A percentile compares a stretch with the other conserved stretches of the same genome.
Evolutionary conservation across 176 grass and related monocot genomes (phyloP).

Genomic region (Neostapfia colusana): DNA sequence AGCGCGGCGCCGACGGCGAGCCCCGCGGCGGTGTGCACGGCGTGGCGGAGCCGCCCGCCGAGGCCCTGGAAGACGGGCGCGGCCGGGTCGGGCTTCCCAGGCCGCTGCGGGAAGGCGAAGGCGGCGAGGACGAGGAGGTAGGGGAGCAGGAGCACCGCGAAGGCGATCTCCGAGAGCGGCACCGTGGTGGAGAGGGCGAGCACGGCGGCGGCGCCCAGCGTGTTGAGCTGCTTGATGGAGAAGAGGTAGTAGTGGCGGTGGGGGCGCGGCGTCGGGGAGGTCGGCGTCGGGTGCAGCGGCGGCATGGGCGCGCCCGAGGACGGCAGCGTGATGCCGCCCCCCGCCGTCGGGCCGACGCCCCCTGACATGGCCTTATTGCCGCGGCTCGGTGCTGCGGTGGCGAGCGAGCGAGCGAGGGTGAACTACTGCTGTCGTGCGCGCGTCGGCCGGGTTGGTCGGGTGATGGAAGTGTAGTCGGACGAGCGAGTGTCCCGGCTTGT

Average conservation of each 20-base stretch:
- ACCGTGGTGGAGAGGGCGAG: slow-evolving; percentile 56
- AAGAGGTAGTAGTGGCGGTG: slow-evolving; percentile 57
- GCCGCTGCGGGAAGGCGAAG: slow-evolving; percentile 52
- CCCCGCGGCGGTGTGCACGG: slow-evolving; percentile 37
- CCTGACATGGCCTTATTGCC: slow-evolving; percentile 39
- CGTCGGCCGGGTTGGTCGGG: background rate
- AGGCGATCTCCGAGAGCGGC: slow-evolving; percentile 47
- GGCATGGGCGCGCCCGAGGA: slow-evolving; percentile 33
- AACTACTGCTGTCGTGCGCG: background rate
- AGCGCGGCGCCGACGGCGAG: slow-evolving; percentile 65
- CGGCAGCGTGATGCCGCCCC: slow-evolving; percentile 51
- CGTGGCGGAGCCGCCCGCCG: slow-evolving; percentile 33
- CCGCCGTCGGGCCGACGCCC: slow-evolving; percentile 48
- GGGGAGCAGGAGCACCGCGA: slow-evolving; percentile 47
- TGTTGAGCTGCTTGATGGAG: slow-evolving; percentile 73
- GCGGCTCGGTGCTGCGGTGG: background rate
- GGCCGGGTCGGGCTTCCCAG: slow-evolving; percentile 27
- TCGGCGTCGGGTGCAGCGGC: slow-evolving; percentile 43
- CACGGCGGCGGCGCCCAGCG: slow-evolving; percentile 48
- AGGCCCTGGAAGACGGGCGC: slow-evolving; percentile 44
- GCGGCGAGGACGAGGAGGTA: slow-evolving; percentile 46
- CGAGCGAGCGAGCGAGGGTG: background rate
- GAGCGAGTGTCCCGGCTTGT: background rate
- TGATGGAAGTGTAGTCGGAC: background rate
- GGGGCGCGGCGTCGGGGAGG: slow-evolving; percentile 41